Percentiles rank a stretch among this genome's conserved stretches.
These are phyloP conservation scores for Yamadazyma kanchanaburiensis DNA, from an alignment of 1,139 yeast genomes.

Conservation along the genomic window DNA sequence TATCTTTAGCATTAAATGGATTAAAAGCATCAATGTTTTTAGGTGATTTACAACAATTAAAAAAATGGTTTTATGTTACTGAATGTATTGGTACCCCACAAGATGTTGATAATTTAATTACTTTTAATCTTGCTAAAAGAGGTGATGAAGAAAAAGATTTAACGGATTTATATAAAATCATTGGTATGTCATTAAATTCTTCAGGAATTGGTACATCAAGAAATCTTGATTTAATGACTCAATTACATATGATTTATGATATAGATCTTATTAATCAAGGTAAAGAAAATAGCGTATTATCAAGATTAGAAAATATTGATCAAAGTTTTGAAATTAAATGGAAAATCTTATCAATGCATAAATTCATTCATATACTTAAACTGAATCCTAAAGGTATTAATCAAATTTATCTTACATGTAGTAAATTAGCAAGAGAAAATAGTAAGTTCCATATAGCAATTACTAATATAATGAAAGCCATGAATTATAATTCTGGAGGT, in stretches of 20 bases:
- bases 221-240: slow-evolving; percentile 53
- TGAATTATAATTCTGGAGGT: slow-evolving; percentile 21
- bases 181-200: slow-evolving; percentile 62
- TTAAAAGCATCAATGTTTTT: slow-evolving; percentile 70
- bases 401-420: slow-evolving; percentile 55
- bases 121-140: slow-evolving; percentile 64
- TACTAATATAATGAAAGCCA: slow-evolving; percentile 66
- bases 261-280: slow-evolving; percentile 30
- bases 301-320: slow-evolving; percentile 49
- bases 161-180: slow-evolving; percentile 48
- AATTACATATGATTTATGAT: slow-evolving; percentile 73
- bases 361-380: slow-evolving; percentile 49
- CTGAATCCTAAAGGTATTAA: slow-evolving; percentile 22
- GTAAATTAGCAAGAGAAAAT: slow-evolving; percentile 66
- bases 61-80: slow-evolving; percentile 51
- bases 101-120: slow-evolving; percentile 57
- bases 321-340: slow-evolving; percentile 63
- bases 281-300: slow-evolving; percentile 20
- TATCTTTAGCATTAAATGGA: slow-evolving; percentile 65
- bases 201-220: slow-evolving; percentile 60
- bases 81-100: slow-evolving; percentile 33
- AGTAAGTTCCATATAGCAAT: slow-evolving; percentile 74
- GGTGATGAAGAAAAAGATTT: slow-evolving; percentile 47
- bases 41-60: slow-evolving; percentile 51
- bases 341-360: slow-evolving; percentile 57